phyloP scores from a whole-genome alignment of 495 filamentous ascomycete genomes.

The Podospora pseudopauciseta region DNA sequence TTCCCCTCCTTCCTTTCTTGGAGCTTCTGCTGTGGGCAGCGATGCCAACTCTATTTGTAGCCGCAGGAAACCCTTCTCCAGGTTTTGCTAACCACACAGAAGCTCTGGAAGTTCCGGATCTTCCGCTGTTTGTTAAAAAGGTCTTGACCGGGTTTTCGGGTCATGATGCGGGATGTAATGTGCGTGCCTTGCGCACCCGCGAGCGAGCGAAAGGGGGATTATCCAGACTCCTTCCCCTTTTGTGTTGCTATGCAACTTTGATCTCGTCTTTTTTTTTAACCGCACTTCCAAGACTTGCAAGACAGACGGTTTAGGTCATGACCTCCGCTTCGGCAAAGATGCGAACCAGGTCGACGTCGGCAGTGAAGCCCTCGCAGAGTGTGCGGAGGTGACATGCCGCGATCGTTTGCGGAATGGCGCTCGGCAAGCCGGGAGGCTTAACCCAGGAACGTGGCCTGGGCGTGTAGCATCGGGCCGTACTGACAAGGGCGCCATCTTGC shows the following conservation, averaged over 20 bases:
- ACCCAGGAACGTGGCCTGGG: slow-evolving; percentile 21
- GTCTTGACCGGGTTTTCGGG: slow-evolving; percentile 2
- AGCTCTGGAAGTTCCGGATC: not conserved
- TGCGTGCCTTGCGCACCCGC: not conserved
- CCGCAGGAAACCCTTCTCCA: no score
- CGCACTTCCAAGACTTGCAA: not conserved
- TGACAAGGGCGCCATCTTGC: not conserved
- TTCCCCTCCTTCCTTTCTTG: not conserved
- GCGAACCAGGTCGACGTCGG: slow-evolving; percentile 1
- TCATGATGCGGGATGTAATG: not conserved
- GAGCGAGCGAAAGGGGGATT: not conserved
- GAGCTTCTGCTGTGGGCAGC: no score
- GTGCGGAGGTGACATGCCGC: slow-evolving; percentile 26
- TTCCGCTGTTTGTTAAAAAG: not conserved
- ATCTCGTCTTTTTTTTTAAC: not conserved
- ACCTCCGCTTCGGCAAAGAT: not conserved
- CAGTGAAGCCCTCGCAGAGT: not conserved
- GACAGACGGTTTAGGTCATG: not conserved
- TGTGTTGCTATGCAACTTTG: not conserved
- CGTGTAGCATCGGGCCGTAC: slow-evolving; percentile 4
- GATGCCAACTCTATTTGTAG: not conserved
- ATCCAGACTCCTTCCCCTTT: slow-evolving; percentile 3
- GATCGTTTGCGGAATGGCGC: slow-evolving; percentile 28
- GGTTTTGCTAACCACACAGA: not conserved
- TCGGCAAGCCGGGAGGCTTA: slow-evolving; percentile 33